A percentile compares a stretch with the other conserved stretches of the same genome.
Evolutionary conservation across 2,329 filamentous ascomycete genomes (phyloP).

Genomic region (Ilyonectria mors-panacis): DNA sequence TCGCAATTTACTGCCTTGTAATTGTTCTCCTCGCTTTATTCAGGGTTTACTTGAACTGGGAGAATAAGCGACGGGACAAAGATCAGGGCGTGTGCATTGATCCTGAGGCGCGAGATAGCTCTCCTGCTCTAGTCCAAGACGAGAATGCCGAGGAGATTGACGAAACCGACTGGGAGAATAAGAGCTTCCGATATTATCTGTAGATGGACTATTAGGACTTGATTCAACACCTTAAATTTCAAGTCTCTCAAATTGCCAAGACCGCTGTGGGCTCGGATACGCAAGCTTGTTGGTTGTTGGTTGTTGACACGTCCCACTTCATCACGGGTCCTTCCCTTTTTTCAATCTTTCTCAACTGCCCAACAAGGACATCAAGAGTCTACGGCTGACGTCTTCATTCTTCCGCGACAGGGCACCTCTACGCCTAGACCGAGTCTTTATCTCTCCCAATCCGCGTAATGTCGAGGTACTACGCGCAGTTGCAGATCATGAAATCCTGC

Average conservation of each 20-base stretch:
- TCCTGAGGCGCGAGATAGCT: background rate
- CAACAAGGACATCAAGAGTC: conserved; percentile 28
- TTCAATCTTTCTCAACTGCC: background rate
- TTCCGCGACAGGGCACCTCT: background rate
- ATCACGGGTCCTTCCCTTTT: too few species aligned
- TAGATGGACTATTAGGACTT: background rate
- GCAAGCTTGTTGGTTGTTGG: too few species aligned
- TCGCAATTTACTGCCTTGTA: background rate
- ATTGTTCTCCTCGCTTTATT: background rate
- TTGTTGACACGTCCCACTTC: too few species aligned
- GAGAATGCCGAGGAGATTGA: background rate
- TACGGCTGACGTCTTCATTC: conserved; percentile 3
- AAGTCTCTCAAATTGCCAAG: too few species aligned
- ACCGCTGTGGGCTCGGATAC: too few species aligned
- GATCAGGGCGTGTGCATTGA: conserved; percentile 8
- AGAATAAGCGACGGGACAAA: conserved; percentile 15
- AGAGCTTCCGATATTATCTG: conserved; percentile 3
- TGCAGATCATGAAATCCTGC: conserved; percentile 53
- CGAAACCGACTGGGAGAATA: conserved; percentile 12
- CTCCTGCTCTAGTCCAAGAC: background rate
- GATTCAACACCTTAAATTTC: too few species aligned
- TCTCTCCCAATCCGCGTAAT: conserved; percentile 57
- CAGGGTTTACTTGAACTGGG: background rate
- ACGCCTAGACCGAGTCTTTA: conserved; percentile 50
- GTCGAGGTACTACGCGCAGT: conserved; percentile 55